Conservation (phyloP, 352 stramenopile genomes). For the Albugo candida region DNA sequence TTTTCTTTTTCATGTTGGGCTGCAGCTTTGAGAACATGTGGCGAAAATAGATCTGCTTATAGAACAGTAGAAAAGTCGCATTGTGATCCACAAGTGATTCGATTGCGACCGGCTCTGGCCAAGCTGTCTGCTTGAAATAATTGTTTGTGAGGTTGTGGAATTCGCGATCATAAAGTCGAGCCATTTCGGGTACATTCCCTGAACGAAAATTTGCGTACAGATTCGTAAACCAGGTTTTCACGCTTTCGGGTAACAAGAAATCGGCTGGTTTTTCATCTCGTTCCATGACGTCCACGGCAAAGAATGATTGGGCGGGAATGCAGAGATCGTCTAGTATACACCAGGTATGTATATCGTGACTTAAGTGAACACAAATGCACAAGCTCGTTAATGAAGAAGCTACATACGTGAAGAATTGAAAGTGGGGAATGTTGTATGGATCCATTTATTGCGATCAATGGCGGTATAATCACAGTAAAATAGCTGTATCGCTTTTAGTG, state of each 20-base stretch:
- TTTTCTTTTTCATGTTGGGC: conserved; percentile 78
- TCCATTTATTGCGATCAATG: too few species aligned
- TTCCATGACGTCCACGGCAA: conserved; percentile 15
- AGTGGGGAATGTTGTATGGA: too few species aligned
- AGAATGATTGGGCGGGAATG: too few species aligned
- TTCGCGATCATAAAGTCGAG: conserved; percentile 73
- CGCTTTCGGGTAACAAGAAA: conserved; percentile 71
- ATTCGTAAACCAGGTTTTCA: conserved; percentile 79
- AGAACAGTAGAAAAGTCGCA: conserved; percentile 87
- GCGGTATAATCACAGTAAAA: too few species aligned
- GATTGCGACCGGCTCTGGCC: conserved; percentile 80
- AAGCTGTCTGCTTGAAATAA: conserved; percentile 90
- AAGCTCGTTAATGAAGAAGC: too few species aligned
- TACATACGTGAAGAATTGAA: too few species aligned
- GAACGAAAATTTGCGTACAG: conserved; percentile 73
- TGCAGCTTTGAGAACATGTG: conserved; percentile 88
- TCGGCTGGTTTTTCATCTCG: conserved; percentile 74
- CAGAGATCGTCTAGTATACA: too few species aligned
- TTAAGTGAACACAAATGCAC: too few species aligned
- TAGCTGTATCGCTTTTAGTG: too few species aligned
- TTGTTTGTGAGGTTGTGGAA: conserved; percentile 78
- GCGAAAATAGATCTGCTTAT: conserved; percentile 93
- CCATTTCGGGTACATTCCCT: conserved; percentile 67
- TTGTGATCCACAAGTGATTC: conserved; percentile 72
- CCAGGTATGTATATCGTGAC: too few species aligned